These are phyloP conservation scores for Heterobasidion irregulare DNA, from an alignment of 1,284 basidiomycete species.

Conservation along the genomic window DNA sequence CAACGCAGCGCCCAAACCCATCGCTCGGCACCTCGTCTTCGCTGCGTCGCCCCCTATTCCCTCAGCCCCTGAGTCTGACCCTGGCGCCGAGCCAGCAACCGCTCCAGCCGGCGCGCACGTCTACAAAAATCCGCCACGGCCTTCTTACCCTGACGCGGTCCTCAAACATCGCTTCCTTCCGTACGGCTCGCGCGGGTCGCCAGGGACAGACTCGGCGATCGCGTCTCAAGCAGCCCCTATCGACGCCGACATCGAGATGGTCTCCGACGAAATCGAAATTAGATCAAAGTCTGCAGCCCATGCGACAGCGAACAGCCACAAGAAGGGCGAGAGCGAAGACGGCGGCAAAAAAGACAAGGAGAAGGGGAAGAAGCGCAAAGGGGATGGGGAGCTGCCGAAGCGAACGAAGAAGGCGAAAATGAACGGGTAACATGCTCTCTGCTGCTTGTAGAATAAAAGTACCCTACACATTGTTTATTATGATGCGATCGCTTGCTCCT, in stretches of 20 bases:
- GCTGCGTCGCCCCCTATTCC: conserved; percentile 34
- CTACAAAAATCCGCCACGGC: conserved; percentile 46
- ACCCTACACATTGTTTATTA: background rate
- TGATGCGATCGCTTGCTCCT: background rate
- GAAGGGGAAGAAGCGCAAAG: conserved; percentile 41
- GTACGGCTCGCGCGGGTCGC: conserved; percentile 30
- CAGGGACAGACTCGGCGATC: conserved; percentile 3
- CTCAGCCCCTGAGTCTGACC: conserved; percentile 10
- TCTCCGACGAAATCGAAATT: background rate
- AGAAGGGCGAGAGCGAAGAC: conserved; percentile 16
- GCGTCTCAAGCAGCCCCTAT: conserved; percentile 17
- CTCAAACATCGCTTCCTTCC: conserved; percentile 61
- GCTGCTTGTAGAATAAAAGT: background rate
- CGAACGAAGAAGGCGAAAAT: conserved; percentile 31
- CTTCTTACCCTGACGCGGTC: conserved; percentile 46
- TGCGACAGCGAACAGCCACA: conserved; percentile 14
- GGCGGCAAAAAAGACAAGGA: conserved; percentile 17
- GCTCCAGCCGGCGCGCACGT: too few relatives aligned
- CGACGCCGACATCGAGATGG: background rate
- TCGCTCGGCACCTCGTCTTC: conserved; percentile 50
- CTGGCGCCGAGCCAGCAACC: conserved; percentile 8
- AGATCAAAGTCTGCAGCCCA: conserved; percentile 7
- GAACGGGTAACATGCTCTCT: conserved; percentile 2
- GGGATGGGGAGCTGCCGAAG: conserved; percentile 29
- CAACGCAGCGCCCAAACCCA: conserved; percentile 43